These are phyloP conservation scores for Cercospora sp. DNA, from an alignment of 2,329 filamentous ascomycete genomes.

Conservation along the genomic window DNA sequence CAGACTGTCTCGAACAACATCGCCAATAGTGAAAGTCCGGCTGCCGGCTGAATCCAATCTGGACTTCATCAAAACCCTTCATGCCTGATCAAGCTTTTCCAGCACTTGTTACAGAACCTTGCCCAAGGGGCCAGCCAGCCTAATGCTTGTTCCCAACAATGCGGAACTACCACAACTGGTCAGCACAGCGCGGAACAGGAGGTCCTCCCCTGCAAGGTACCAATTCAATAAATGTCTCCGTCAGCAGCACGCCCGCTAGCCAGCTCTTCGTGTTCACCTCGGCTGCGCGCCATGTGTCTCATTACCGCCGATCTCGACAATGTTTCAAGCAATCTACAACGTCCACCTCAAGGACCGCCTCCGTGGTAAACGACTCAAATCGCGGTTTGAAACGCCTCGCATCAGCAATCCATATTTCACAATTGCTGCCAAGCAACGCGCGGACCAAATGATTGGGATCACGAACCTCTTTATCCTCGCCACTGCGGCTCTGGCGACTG, in stretches of 20 bases:
- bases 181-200: neutral
- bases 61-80: neutral
- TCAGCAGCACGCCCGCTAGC: neutral
- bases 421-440: neutral
- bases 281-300: neutral
- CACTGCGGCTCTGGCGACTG: slow-evolving; percentile 6
- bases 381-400: neutral
- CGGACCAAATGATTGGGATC: slow-evolving; percentile 6
- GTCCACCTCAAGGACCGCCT: slow-evolving; percentile 13
- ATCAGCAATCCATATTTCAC: slow-evolving; percentile 2
- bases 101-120: neutral
- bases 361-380: neutral
- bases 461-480: slow-evolving; percentile 15
- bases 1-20: neutral
- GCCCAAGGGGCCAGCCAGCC: neutral
- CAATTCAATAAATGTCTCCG: neutral
- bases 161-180: neutral
- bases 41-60: neutral
- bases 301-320: neutral
- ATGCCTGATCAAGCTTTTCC: neutral
- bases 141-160: neutral
- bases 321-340: slow-evolving; percentile 15
- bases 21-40: neutral
- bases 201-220: neutral
- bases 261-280: neutral